Percentiles rank a stretch among this genome's conserved stretches.
Evolutionary conservation across 176 grass and related monocot genomes (phyloP).

Genomic region (Triticum urartu): DNA sequence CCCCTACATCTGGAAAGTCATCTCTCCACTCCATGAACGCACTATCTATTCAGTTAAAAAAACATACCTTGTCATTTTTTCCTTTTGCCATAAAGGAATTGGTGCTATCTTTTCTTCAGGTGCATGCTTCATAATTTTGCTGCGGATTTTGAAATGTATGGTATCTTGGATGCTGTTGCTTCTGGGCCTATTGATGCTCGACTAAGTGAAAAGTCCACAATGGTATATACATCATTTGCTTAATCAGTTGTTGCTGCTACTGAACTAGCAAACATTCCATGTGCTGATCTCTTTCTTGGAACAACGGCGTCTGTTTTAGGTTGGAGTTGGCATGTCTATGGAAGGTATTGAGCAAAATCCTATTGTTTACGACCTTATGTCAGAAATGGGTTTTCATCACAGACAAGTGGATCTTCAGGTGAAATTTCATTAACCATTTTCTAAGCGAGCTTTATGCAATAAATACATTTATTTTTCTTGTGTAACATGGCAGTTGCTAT

Average conservation of each 20-base stretch:
- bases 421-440: constrained; percentile 18
- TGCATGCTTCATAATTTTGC: constrained; percentile 97
- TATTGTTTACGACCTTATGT: constrained; percentile 97
- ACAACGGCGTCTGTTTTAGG: constrained; percentile 33
- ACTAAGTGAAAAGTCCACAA: constrained; percentile 76
- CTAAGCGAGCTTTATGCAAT: background rate
- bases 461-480: background rate
- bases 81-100: background rate
- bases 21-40: constrained; percentile 1
- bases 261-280: background rate
- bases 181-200: constrained; percentile 78
- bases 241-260: constrained; percentile 6
- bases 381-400: constrained; percentile 87
- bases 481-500: background rate
- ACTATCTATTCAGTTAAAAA: background rate
- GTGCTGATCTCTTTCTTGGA: background rate
- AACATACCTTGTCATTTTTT: background rate
- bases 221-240: constrained; percentile 52
- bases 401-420: constrained; percentile 79
- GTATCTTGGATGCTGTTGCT: constrained; percentile 71
- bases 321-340: constrained; percentile 99
- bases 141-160: constrained; percentile 93
- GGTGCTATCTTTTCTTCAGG: constrained; percentile 41
- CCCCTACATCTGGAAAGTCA: constrained; percentile 88
- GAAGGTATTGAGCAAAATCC: constrained; percentile 99